Base-by-base conservation (phyloP, 805 yeast genomes). In the Metschnikowia lachancei region DNA sequence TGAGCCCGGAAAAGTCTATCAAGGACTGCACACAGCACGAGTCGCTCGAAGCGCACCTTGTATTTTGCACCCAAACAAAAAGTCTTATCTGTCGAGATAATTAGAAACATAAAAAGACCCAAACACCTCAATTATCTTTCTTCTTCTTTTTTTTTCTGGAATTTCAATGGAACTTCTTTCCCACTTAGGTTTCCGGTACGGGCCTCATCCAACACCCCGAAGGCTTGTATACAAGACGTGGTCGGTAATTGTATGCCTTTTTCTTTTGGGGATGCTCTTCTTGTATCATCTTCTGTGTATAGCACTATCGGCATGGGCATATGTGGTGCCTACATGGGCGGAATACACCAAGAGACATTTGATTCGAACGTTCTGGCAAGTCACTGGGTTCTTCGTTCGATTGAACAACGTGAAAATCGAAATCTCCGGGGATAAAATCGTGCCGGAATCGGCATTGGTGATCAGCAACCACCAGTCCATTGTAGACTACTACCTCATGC, bases 381-480 rank as follows among this genome's bases (percentile, higher is more conserved):
- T 39, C 12, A 47, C 45, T 10, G 35, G 50, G 6, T 35, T 36
- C 12, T 45, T 55, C 19, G 45, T 47, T 48, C 39, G 39, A 5
- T 17, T 43, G 30, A 53, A 50, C 28, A 54, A 62, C 4, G 72
- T 77, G 14, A 50, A 63, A 13, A 53, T 77, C 13, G 56, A 60
- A 17, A 50, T 78, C 1, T 47, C 66, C 11, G 85, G 81, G 12
- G 83, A 77, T 48, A 34, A 39, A 13, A 43, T 74, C 36, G 58
- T 53, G 34, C 41, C 66, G 24, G 70, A 65, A 45, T 61, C 76
- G 12, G 69, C 77, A 20, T 49, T 67, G 20, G 44, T 71, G n/a
- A 37, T 74, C 32, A 64, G 79, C 41, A 89, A 88, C 57, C 96
- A 89, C 60, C 72, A 73, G 41, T 83, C 94, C 0, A 55, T 84